These are phyloP conservation scores for Cucurbita ficifolia DNA, from an alignment of 306 rosid species.

Conservation along the genomic window DNA sequence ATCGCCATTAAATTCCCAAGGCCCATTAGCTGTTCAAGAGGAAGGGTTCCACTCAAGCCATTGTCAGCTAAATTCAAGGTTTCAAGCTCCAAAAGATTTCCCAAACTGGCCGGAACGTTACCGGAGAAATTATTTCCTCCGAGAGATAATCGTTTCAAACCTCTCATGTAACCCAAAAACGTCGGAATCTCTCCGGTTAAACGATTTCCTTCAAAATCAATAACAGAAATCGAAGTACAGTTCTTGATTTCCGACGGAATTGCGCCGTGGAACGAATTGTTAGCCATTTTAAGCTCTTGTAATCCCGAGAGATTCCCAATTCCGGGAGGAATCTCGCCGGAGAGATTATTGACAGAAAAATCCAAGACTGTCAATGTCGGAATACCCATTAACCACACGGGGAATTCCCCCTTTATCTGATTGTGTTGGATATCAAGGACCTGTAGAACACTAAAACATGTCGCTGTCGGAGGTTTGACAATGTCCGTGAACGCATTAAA, in stretches of 20 bases:
- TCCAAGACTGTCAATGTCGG: conserved; percentile 40
- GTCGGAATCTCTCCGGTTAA: conserved; percentile 48
- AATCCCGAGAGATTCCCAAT: conserved; percentile 37
- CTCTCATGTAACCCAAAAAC: conserved; percentile 40
- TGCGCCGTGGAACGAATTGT: conserved; percentile 45
- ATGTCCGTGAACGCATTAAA: conserved; percentile 69
- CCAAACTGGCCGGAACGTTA: conserved; percentile 45
- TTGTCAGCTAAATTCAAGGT: conserved; percentile 52
- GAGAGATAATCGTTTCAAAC: conserved; percentile 42
- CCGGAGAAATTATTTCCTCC: conserved; percentile 64
- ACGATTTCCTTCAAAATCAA: conserved; percentile 61
- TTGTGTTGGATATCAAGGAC: conserved; percentile 66
- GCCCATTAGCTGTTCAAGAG: conserved; percentile 24
- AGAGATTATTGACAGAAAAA: conserved; percentile 51
- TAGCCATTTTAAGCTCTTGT: conserved; percentile 53
- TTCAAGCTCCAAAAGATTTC: conserved; percentile 45
- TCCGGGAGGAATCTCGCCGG: conserved; percentile 41
- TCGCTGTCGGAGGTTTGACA: conserved; percentile 27
- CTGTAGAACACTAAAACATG: conserved; percentile 52
- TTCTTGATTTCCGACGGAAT: conserved; percentile 60
- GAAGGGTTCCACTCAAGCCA: conserved; percentile 45
- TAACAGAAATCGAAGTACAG: conserved; percentile 36
- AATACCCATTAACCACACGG: conserved; percentile 52
- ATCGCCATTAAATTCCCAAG: conserved; percentile 46
- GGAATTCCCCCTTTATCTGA: conserved; percentile 44